Percentiles rank a stretch among this genome's conserved stretches.
Evolutionary conservation across 768 basidiomycete genomes (phyloP).

Genomic region (Serendipita indica): DNA sequence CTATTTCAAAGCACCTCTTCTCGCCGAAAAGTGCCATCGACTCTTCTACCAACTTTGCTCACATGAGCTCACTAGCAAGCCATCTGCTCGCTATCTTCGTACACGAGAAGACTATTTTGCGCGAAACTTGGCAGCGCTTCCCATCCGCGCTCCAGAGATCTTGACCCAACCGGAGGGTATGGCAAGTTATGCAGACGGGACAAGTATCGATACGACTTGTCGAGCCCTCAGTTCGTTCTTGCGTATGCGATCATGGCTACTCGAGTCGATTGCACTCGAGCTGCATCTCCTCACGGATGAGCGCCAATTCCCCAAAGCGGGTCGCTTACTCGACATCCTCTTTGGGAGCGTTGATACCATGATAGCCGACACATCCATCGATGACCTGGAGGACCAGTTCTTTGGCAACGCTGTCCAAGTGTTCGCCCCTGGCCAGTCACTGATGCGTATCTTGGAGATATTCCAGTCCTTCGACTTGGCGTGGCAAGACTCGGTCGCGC

Average conservation of each 20-base stretch:
- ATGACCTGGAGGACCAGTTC: slow-evolving; percentile 33
- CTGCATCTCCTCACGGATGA: slow-evolving; percentile 72
- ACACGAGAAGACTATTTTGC: slow-evolving; percentile 82
- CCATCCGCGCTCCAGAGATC: slow-evolving; percentile 32
- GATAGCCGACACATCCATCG: slow-evolving; percentile 27
- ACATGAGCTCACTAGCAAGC: slow-evolving; percentile 70
- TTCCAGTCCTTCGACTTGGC: slow-evolving; percentile 76
- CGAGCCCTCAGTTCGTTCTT: slow-evolving; percentile 60
- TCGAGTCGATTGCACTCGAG: slow-evolving; percentile 78
- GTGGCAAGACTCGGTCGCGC: slow-evolving; percentile 62
- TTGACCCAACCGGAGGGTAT: slow-evolving; percentile 39
- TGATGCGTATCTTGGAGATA: slow-evolving; percentile 75
- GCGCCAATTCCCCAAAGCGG: slow-evolving; percentile 55
- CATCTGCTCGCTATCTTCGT: slow-evolving; percentile 71
- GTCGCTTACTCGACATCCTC: slow-evolving; percentile 63
- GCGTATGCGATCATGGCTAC: slow-evolving; percentile 65
- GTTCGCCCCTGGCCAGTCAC: slow-evolving; percentile 50
- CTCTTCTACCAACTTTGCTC: slow-evolving; percentile 75
- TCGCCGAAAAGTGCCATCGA: slow-evolving; percentile 77
- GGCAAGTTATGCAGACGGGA: slow-evolving; percentile 56
- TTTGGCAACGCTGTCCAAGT: slow-evolving; percentile 36
- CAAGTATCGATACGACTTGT: slow-evolving; percentile 51
- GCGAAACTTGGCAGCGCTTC: slow-evolving; percentile 65
- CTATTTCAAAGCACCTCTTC: slow-evolving; percentile 37
- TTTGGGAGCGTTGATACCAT: slow-evolving; percentile 43